Conservation (phyloP, 176 grass and related monocot species). For the Zizania latifolia region DNA sequence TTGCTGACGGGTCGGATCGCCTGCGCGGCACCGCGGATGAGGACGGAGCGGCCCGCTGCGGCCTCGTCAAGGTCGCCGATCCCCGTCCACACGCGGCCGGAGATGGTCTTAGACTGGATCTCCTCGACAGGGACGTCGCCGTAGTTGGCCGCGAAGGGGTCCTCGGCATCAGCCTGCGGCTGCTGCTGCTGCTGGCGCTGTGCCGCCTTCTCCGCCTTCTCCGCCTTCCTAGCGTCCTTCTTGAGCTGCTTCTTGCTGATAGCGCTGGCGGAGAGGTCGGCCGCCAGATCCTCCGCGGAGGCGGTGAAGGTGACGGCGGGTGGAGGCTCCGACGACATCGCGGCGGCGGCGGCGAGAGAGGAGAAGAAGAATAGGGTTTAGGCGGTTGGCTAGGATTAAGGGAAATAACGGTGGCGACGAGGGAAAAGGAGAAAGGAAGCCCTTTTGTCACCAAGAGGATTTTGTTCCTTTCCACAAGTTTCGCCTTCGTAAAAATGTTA, state of each 20-base stretch:
- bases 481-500: too few species aligned
- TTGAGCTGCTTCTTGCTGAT: constrained; percentile 66
- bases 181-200: constrained; percentile 40
- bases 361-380: background rate
- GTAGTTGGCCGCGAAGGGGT: constrained; percentile 54
- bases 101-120: constrained; percentile 74
- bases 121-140: constrained; percentile 64
- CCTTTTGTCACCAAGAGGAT: too few species aligned
- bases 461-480: too few species aligned
- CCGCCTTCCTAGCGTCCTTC: constrained; percentile 79
- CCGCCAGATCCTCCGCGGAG: background rate
- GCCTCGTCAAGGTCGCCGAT: constrained; percentile 36
- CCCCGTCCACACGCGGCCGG: constrained; percentile 49
- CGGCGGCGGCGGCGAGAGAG: background rate
- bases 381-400: background rate
- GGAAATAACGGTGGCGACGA: too few species aligned
- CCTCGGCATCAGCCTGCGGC: constrained; percentile 10
- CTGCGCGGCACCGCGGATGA: constrained; percentile 65
- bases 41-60: constrained; percentile 37
- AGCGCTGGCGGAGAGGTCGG: background rate
- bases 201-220: constrained; percentile 62
- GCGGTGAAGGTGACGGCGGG: background rate
- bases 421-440: too few species aligned
- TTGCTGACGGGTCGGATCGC: constrained; percentile 67
- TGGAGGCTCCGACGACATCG: constrained; percentile 45